phyloP scores from a whole-genome alignment of 768 basidiomycete species.

The Crepidotus variabilis region DNA sequence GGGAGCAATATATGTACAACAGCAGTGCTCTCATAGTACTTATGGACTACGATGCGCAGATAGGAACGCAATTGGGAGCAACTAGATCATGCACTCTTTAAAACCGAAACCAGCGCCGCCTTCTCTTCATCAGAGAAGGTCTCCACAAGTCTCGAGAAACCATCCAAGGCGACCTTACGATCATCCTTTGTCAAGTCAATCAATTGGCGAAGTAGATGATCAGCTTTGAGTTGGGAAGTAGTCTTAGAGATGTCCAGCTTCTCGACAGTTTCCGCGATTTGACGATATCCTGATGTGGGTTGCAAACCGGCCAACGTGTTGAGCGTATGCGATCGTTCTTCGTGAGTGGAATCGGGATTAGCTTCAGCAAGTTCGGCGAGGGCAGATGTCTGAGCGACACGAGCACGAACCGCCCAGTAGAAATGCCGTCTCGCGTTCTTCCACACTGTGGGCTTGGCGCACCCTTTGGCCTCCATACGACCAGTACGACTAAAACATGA shows the following conservation, averaged over 20 bases:
- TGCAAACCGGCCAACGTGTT: constrained; percentile 57
- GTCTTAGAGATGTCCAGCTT: constrained; percentile 63
- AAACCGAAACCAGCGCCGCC: constrained; percentile 50
- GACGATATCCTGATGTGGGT: constrained; percentile 48
- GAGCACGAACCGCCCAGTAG: constrained; percentile 92
- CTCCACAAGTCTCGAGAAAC: constrained; percentile 71
- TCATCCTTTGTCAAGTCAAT: constrained; percentile 69
- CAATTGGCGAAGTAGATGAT: constrained; percentile 64
- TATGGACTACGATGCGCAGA: no score
- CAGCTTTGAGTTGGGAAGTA: constrained; percentile 61
- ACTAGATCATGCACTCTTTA: constrained; percentile 42
- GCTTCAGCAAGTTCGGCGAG: constrained; percentile 63
- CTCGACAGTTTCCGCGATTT: constrained; percentile 65
- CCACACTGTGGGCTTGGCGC: constrained; percentile 85
- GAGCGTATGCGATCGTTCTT: constrained; percentile 65
- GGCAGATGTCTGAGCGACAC: constrained; percentile 64
- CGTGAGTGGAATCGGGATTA: constrained; percentile 63
- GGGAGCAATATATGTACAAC: no score
- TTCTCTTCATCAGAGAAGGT: constrained; percentile 72
- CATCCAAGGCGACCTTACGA: constrained; percentile 71
- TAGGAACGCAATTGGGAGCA: no score
- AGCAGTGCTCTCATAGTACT: no score
- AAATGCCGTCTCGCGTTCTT: constrained; percentile 85
- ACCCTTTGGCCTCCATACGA: constrained; percentile 97
- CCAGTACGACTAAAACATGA: constrained; percentile 67